phyloP scores from a whole-genome alignment of 257 asterid genomes.

The Henckelia pumila region DNA sequence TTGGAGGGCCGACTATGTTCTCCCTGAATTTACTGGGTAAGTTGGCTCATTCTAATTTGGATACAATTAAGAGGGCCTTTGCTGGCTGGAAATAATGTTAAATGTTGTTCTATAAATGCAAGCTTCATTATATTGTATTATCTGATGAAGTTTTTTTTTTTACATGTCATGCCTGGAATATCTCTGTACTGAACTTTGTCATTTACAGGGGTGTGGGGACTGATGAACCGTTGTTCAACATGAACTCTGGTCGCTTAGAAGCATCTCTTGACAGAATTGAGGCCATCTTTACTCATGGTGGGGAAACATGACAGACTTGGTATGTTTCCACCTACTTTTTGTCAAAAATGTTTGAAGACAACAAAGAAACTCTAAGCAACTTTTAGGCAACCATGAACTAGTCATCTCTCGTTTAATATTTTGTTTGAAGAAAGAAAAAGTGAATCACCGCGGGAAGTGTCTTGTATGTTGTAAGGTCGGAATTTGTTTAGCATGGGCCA shows the following conservation, averaged over 20 bases:
- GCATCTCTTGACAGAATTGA: slow-evolving; percentile 95
- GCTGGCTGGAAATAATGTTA: not conserved
- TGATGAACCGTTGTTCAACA: slow-evolving; percentile 80
- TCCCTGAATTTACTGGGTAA: slow-evolving; percentile 92
- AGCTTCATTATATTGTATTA: too few relatives aligned
- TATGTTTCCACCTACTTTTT: slow-evolving; percentile 20
- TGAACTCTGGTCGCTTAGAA: slow-evolving; percentile 84
- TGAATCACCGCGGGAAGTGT: not conserved
- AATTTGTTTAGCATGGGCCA: not conserved
- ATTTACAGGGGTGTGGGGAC: slow-evolving; percentile 68
- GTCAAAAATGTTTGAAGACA: not conserved
- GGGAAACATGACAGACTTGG: slow-evolving; percentile 29
- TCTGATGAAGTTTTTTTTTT: not conserved
- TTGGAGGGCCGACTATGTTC: slow-evolving; percentile 90
- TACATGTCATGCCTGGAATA: not conserved
- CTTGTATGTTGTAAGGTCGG: not conserved
- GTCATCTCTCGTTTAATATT: not conserved
- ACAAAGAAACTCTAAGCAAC: not conserved
- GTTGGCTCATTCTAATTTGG: slow-evolving; percentile 23
- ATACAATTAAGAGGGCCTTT: not conserved
- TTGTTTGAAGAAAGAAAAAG: not conserved
- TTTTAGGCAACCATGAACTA: not conserved
- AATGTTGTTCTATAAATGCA: not conserved
- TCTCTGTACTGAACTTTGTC: slow-evolving; percentile 18
- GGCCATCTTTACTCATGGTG: slow-evolving; percentile 66